Base-by-base conservation (phyloP, 2,329 filamentous ascomycete genomes). In the Neodidymelliopsis sp. region DNA sequence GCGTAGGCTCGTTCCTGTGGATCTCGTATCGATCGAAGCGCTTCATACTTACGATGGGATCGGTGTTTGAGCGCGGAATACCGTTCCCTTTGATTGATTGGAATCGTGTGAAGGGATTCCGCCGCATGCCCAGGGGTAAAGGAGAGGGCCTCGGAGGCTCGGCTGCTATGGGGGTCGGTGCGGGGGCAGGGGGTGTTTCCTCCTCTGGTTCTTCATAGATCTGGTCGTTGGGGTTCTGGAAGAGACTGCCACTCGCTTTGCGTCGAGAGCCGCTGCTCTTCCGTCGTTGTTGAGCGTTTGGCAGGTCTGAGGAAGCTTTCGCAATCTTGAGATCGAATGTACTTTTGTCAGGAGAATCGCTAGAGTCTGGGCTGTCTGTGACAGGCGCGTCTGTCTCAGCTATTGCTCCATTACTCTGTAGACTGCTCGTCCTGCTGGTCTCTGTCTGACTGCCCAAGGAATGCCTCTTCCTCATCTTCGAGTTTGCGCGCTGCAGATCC, bases 201-300 rank as follows among this genome's bases (percentile, higher is more conserved):
- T 80, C 78, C 63, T 89, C 84, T 1, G 90, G 89, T 68, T 97
- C 93, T 71, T 97, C 92, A 80, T 91, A 97, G 53, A 97, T 92
- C 65, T 90, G 86, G 67, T 91, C 88, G 24, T 86, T 84, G 2
- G 86, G 87, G 53, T 84, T 83, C 57, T 80, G 79, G 67, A 90
- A 91, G 2, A 85, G 82, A 43, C 79, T 83, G 59, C 86, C 87
- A 66, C 87, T 91, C 63, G 86, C 81, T 58, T 89, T 88, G 53
- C 88, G 81, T 71, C 83, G 86, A 62, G 84, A 79, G 60, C 85
- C 87, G 63, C 84, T 87, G 55, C 85, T 85, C 24, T 81, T 82
- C 29, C 83, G 78, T 18, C 77, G 57, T 9, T 65, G 59, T 30
- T 58, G 72, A 1, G 71, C 62, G 33, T 69, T 65, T 7, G 59